Conservation (phyloP, 2,329 filamentous ascomycete species). For the Alternaria gaisen region DNA sequence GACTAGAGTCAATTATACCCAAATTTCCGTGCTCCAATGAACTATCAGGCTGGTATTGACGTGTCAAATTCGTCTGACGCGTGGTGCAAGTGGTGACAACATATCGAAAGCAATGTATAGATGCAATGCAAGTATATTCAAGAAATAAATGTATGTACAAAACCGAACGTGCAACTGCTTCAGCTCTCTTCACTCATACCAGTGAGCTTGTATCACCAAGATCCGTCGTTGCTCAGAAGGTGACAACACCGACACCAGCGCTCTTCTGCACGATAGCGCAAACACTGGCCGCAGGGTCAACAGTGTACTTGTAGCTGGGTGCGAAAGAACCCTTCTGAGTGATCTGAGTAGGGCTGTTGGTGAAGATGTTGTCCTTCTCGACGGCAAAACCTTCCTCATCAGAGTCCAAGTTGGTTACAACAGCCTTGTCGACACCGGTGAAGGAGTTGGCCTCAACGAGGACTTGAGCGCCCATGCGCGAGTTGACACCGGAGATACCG, state of each 20-base stretch:
- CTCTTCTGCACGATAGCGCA: constrained; percentile 41
- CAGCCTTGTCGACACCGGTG: constrained; percentile 66
- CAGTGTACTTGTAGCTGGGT: constrained; percentile 63
- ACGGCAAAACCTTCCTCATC: constrained; percentile 60
- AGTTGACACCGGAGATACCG: constrained; percentile 54
- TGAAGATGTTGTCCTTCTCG: constrained; percentile 56
- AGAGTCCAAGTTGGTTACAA: constrained; percentile 66
- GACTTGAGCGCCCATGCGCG: constrained; percentile 55
- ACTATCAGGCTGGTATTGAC: not conserved
- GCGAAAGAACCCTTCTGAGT: constrained; percentile 60
- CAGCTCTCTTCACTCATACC: not conserved
- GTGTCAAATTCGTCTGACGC: not conserved
- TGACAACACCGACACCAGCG: constrained; percentile 44
- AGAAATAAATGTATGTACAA: constrained; percentile 33
- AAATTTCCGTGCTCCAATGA: not conserved
- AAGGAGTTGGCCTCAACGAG: constrained; percentile 59
- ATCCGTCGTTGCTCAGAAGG: constrained; percentile 27
- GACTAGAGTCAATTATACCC: constrained; percentile 6
- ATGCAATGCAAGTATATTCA: constrained; percentile 1
- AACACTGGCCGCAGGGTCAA: constrained; percentile 35
- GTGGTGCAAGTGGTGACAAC: constrained; percentile 25
- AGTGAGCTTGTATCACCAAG: not conserved
- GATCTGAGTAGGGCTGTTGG: constrained; percentile 56
- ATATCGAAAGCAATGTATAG: not conserved
- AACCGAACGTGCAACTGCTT: constrained; percentile 6